Evolutionary conservation across 108 stramenopile species (phyloP).

Genomic region (Poteriospumella lacustris): DNA sequence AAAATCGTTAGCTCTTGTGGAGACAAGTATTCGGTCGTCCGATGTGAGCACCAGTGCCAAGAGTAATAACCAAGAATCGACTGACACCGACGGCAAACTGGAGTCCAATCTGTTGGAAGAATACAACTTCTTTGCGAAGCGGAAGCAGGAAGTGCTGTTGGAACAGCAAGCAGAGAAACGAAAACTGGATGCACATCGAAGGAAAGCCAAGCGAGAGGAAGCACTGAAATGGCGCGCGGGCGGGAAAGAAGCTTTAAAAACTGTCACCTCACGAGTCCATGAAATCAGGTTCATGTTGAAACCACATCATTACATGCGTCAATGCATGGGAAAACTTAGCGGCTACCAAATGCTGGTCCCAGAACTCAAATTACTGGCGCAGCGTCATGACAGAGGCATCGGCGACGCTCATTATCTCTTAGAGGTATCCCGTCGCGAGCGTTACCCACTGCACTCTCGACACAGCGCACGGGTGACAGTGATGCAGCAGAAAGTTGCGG

Average conservation of each 20-base stretch:
- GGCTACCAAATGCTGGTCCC: neutral
- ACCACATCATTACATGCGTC: neutral
- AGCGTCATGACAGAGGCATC: neutral
- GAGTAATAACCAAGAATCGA: no score
- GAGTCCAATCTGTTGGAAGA: no score
- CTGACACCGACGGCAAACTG: no score
- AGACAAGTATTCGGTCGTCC: no score
- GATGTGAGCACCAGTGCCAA: no score
- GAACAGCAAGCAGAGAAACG: neutral
- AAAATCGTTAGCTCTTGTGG: no score
- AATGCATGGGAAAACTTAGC: neutral
- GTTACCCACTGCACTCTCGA: neutral
- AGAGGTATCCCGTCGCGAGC: neutral
- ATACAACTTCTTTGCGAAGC: neutral
- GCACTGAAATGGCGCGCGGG: neutral
- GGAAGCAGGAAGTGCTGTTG: neutral
- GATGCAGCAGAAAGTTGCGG: neutral
- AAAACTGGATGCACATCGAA: neutral
- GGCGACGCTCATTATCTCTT: neutral
- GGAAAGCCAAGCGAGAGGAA: neutral
- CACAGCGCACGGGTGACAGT: neutral
- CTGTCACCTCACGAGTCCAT: neutral
- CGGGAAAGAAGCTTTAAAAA: neutral
- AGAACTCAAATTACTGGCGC: neutral
- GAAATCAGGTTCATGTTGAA: neutral